Percentiles rank a stretch among this genome's conserved stretches.
Evolutionary conservation across 2,329 filamentous ascomycete genomes (phyloP).

Genomic region (Trichoderma endophyticum): DNA sequence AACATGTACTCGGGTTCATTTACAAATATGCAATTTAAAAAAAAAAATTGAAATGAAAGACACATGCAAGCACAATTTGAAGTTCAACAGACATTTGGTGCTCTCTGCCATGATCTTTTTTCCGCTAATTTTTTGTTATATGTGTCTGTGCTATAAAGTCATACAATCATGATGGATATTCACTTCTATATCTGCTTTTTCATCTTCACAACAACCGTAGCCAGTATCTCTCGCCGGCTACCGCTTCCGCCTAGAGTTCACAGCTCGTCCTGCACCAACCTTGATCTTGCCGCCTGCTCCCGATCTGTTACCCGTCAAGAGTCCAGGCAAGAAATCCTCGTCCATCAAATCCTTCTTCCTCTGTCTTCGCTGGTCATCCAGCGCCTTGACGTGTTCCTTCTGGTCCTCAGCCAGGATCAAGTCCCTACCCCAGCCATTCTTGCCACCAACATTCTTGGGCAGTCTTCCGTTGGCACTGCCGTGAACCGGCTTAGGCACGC

Average conservation of each 20-base stretch:
- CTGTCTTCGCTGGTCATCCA: conserved; percentile 60
- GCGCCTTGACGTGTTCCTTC: conserved; percentile 76
- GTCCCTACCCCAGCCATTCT: conserved; percentile 80
- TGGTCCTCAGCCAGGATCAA: conserved; percentile 92
- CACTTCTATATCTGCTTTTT: not conserved
- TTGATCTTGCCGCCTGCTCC: conserved; percentile 64
- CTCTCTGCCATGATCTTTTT: not conserved
- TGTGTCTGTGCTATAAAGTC: not conserved
- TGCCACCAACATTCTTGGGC: conserved; percentile 67
- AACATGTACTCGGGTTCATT: not conserved
- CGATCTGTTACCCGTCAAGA: conserved; percentile 75
- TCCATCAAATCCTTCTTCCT: conserved; percentile 88
- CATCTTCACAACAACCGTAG: not conserved
- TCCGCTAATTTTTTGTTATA: too few relatives aligned
- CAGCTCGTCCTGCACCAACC: conserved; percentile 79
- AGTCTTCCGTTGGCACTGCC: conserved; percentile 77
- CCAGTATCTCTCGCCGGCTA: not conserved
- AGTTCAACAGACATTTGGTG: not conserved
- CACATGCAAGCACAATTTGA: not conserved
- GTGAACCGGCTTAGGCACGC: conserved; percentile 83
- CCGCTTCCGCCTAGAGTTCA: conserved; percentile 71
- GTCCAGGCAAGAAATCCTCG: conserved; percentile 82
- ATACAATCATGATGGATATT: not conserved
- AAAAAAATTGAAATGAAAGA: not conserved
- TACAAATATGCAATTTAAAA: not conserved